Evolutionary conservation across 306 rosid genomes (phyloP), one percentile per base, ranked within the genome.

Genomic region (Senna tora): DNA sequence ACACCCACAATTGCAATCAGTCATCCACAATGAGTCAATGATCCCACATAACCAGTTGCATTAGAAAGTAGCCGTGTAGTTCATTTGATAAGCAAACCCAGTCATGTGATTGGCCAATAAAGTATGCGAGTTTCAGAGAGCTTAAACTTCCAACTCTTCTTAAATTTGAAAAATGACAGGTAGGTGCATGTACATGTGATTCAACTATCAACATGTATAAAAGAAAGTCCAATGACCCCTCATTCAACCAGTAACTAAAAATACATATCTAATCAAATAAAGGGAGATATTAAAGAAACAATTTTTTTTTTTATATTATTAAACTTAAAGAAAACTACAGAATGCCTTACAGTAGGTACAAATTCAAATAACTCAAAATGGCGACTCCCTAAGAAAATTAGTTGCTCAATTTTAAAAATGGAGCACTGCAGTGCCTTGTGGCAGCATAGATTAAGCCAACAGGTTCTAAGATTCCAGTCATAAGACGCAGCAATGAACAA

Each of bases 321-420:
- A 69, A 38, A 69, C 50, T 21, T 2, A 2, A 39, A 22, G 10
- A 71, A 56, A 47, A 55, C 19, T 10, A 41, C 28, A 59, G 17
- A 30, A 57, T 42, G 38, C 66, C n/a, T 16, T 5, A 28, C 50
- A 42, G 20, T 36, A 36, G 6, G 39, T 36, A 3, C 2, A 25
- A 46, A 19, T 38, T 39, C 65, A 42, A 11, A 30, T 33, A 42
- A 42, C 17, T n/a, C 17, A 45, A 52, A 45, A 28, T 28, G 42
- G 68, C 16, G 5, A 43, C 55, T 28, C 14, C 56, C 5, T 45
- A 16, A 3, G 45, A 41, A 59, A 15, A 22, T 34, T 33, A 34
- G 25, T 33, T 22, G 56, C 56, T 25, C n/a, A 65, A 15, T 65
- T 56, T 65, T 45, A 25, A 43, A 65, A 65, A 65, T 16, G 71